Evolutionary conservation across 257 asterid genomes (phyloP), one percentile per base, ranked within the genome.

Genomic region (Nicotiana tabacum): DNA sequence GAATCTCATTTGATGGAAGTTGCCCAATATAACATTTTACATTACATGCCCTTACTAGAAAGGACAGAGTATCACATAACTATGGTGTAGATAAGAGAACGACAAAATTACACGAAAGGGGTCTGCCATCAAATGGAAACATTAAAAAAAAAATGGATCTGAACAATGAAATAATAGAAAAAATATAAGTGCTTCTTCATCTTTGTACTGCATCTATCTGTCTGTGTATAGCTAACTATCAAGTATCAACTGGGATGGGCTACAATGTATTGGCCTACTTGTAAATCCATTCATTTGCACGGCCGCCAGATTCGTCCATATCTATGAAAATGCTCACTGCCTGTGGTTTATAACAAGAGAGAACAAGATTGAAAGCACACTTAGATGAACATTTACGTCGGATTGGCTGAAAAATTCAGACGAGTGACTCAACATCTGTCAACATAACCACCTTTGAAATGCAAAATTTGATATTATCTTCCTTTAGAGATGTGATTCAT

Each of bases 211-310:
- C 53, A 48, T 48, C 80, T 48, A 74, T 58, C 64, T 48, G 29
- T 58, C 64, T 48, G 29, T 74, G 80, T 48, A 46, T 74, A 6
- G 39, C 43, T 74, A 74, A 27, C 80, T 48, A 48, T 74, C 64
- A 74, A 74, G 27, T 74, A 48, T 74, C 64, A 46, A 74, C 80
- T 13, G 12, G 58, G 27, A 51, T 32, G 80, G 35, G 32, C 64
- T 27, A 15, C 12, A 74, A 27, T 74, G 43, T 74, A 12, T 11
- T 74, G 21, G 80, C 29, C 93, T 92, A 95, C 91, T 90, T 94
- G 92, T 95, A 95, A 83, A 95, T 95, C 99, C 99, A 95, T 86
- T 95, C 97, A 33, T 92, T 94, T 83, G 99, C 95, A 16, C 97
- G 95, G 15, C 97, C 99, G 72, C 99, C 98, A 2, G 97, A 88